Conservation (phyloP, 176 grass and related monocot genomes). For the Alopecurus myosuroides region DNA sequence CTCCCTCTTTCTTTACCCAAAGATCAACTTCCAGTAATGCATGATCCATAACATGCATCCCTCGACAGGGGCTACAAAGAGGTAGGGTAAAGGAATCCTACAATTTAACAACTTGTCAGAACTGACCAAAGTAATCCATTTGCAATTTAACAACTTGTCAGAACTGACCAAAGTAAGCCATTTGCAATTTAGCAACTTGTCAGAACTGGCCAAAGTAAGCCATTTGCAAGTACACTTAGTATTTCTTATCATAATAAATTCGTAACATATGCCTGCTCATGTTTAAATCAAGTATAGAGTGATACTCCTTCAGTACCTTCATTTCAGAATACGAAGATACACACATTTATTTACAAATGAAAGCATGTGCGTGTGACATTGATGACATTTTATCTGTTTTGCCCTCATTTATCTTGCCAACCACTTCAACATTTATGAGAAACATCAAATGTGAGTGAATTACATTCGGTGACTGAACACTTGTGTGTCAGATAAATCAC, state of each 20-base stretch:
- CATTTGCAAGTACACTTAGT: not conserved
- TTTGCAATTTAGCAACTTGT: no score
- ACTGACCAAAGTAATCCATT: not conserved
- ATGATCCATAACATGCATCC: not conserved
- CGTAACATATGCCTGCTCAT: not conserved
- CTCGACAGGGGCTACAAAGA: not conserved
- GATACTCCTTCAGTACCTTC: not conserved
- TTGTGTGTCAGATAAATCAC: not conserved
- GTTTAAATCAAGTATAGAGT: not conserved
- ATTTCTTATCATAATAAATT: not conserved
- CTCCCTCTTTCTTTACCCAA: not conserved
- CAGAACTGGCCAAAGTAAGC: not conserved
- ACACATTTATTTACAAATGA: not conserved
- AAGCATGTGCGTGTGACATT: not conserved
- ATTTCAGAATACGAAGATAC: not conserved
- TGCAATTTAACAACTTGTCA: not conserved
- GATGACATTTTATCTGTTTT: not conserved
- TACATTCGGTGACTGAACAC: not conserved
- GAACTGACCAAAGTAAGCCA: not conserved
- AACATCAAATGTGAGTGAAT: not conserved
- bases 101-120: not conserved
- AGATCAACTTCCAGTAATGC: slow-evolving; percentile 1
- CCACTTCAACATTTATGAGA: not conserved
- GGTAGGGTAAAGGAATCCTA: not conserved
- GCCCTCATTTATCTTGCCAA: not conserved